Base-by-base conservation (phyloP, 73 alveolate genomes). In the Blepharisma japonicum region DNA sequence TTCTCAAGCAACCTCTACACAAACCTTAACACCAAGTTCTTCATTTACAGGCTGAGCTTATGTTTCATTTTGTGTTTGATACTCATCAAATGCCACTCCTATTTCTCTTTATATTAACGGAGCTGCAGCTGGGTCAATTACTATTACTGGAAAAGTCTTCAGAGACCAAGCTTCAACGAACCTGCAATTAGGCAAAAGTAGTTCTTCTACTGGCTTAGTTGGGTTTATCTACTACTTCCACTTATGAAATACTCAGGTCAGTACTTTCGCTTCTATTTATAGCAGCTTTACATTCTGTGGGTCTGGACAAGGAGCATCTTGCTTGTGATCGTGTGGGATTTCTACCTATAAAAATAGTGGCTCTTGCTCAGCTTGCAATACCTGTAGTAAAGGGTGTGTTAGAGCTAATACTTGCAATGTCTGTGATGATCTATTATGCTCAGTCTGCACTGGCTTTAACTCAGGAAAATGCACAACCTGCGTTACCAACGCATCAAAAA, bases 331-430 rank as follows among this genome's bases (percentile, higher is more conserved):
- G 11, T 61, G 74, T 61, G 74, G 5, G 0, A 14, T 14, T 2
- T 39, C 23, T 14, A 9, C 14, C 18, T 61, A 61, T 5, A 14
- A 20, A 8, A 39, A 61, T 14, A 61, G 74, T 25, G 50, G 50
- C 47, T 20, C 74, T 61, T 61, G 48, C 23, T 14, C 2, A 61
- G 18, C 39, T 61, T 61, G 74, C 48, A 20, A 2, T 8, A 39
- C 74, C 11, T 61, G 74, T 5, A 61, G 47, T 61, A 61, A n/a
- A 20, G 74, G 74, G 5, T 61, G 74, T 5, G 23, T 61, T 2
- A 61, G 23, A 8, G 74, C 47, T n/a, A 61, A 61, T 14, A 61
- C 14, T 61, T 61, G 74, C 5, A 20, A 61, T 5, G 18, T 61
- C 18, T 14, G 46, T 25, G 4, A 14, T 5, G 74, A 61, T 61